phyloP scores from a whole-genome alignment of 371 early-diverging fungal species.

The Mucor saturninus region DNA sequence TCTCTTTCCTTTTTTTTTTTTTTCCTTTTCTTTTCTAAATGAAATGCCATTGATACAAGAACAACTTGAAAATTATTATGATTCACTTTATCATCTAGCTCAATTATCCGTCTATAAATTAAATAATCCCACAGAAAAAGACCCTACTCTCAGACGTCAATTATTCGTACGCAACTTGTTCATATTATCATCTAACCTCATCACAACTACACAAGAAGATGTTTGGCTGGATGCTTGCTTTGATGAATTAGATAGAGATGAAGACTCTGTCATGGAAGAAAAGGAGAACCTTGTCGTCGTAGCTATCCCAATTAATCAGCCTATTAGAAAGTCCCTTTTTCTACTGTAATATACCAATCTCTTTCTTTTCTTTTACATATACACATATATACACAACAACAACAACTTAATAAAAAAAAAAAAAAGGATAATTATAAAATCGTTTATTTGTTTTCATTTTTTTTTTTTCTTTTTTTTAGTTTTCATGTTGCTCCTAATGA shows the following conservation, averaged over 20 bases:
- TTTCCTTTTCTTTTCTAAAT: slow-evolving; percentile 3
- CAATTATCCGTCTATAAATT: slow-evolving; percentile 42
- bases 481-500: not conserved
- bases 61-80: slow-evolving; percentile 8
- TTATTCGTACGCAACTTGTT: slow-evolving; percentile 42
- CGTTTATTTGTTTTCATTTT: not conserved
- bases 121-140: slow-evolving; percentile 25
- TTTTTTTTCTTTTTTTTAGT: not conserved
- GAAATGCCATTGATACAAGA: slow-evolving; percentile 12
- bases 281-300: slow-evolving; percentile 9
- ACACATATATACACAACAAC: not conserved
- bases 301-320: slow-evolving; percentile 1
- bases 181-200: slow-evolving; percentile 25
- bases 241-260: slow-evolving; percentile 34
- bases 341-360: not conserved
- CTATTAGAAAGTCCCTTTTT: too few relatives aligned
- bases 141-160: slow-evolving; percentile 37
- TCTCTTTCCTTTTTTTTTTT: slow-evolving; percentile 2
- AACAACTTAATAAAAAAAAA: not conserved
- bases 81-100: slow-evolving; percentile 29
- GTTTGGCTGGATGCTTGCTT: slow-evolving; percentile 48
- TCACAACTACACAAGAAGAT: slow-evolving; percentile 24
- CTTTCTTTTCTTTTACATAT: not conserved
- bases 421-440: not conserved
- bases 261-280: slow-evolving; percentile 10